Evolutionary conservation across 1,139 yeast genomes (phyloP).

Genomic region (Suhomyces taliae): DNA sequence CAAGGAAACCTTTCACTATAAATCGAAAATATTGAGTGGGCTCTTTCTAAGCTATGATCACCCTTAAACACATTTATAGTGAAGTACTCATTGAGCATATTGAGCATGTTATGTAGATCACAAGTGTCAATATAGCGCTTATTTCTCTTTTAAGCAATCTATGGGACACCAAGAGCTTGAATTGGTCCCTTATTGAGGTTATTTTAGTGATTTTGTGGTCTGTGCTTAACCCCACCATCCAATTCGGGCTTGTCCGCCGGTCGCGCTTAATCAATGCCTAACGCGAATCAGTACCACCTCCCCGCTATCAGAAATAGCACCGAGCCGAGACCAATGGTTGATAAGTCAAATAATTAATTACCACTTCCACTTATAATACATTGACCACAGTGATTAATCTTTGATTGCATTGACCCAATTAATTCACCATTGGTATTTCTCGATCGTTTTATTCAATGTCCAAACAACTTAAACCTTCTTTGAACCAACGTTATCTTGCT

Average conservation of each 20-base stretch:
- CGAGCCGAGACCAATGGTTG: background rate
- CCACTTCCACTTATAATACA: background rate
- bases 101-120: too few species aligned
- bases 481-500: conserved; percentile 36
- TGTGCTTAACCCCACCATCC: background rate
- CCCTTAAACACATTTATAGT: too few species aligned
- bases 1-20: too few species aligned
- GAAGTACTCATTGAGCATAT: too few species aligned
- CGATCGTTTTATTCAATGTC: conserved; percentile 1
- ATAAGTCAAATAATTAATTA: background rate
- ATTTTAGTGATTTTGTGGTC: background rate
- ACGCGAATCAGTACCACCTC: background rate
- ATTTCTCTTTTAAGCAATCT: too few species aligned
- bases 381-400: too few species aligned
- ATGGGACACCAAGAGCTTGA: background rate
- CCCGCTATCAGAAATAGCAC: background rate
- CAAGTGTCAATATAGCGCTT: too few species aligned
- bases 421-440: background rate
- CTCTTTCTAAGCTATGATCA: too few species aligned
- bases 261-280: background rate
- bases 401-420: background rate
- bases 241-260: conserved; percentile 1
- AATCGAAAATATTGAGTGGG: too few species aligned
- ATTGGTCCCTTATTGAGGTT: background rate
- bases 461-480: conserved; percentile 4